A percentile compares a stretch with the other conserved stretches of the same genome.
Evolutionary conservation across 2,329 filamentous ascomycete species (phyloP).

Genomic region (Sclerotinia spermophila): DNA sequence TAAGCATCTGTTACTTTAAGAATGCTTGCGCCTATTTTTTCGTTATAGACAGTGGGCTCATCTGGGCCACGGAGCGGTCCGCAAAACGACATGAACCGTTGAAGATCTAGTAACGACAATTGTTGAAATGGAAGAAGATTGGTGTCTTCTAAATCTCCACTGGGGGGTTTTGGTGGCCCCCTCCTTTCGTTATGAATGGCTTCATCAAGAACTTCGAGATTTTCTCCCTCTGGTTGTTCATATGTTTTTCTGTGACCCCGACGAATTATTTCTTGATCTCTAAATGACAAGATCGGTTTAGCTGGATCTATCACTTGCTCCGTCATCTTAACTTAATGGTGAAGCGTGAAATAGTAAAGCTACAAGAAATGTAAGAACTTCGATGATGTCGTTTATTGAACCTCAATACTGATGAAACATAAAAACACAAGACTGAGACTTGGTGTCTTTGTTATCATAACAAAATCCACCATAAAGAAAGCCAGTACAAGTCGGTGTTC

Average conservation of each 20-base stretch:
- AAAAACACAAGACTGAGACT: not conserved
- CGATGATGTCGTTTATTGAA: not conserved
- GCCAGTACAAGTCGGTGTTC: not conserved
- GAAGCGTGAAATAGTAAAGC: not conserved
- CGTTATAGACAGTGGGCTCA: not conserved
- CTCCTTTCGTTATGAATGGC: not conserved
- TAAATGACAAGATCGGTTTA: not conserved
- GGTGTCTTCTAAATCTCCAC: not conserved
- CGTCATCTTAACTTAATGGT: not conserved
- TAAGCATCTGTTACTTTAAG: constrained; percentile 4
- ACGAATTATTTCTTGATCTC: not conserved
- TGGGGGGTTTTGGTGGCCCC: not conserved
- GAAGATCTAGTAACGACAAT: not conserved
- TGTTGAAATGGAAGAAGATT: not conserved
- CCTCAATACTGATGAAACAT: not conserved
- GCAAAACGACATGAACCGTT: not conserved
- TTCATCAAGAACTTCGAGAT: not conserved
- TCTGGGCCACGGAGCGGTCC: not conserved
- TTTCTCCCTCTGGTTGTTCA: not conserved
- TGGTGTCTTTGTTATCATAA: not conserved
- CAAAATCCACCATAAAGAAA: not conserved
- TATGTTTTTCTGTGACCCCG: not conserved
- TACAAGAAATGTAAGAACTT: not conserved
- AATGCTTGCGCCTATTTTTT: not conserved
- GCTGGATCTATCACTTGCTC: constrained; percentile 10